Conservation (phyloP, 805 yeast genomes). For the Candida boleticola region DNA sequence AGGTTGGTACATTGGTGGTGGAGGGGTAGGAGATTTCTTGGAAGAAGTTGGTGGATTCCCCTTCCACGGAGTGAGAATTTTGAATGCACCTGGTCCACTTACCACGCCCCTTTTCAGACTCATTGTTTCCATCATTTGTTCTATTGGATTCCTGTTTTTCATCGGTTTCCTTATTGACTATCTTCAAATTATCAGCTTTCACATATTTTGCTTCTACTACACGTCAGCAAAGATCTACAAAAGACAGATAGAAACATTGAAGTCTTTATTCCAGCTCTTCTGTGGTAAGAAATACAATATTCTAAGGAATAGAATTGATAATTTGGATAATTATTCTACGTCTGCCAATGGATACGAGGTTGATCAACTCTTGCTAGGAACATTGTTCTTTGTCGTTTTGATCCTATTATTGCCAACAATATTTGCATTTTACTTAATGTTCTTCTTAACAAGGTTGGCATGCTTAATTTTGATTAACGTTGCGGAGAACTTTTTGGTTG, state of each 20-base stretch:
- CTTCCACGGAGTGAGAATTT: neutral
- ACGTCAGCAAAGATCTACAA: conserved; percentile 77
- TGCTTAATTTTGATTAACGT: conserved; percentile 48
- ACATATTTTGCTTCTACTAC: conserved; percentile 71
- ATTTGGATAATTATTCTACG: conserved; percentile 49
- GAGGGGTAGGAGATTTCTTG: neutral
- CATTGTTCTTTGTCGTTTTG: conserved; percentile 77
- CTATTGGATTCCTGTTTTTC: conserved; percentile 61
- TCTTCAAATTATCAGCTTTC: conserved; percentile 61
- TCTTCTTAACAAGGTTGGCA: conserved; percentile 57
- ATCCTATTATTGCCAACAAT: conserved; percentile 84
- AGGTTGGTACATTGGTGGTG: conserved; percentile 2
- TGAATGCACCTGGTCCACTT: neutral
- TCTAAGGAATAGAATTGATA: conserved; percentile 81
- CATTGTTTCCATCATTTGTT: conserved; percentile 21
- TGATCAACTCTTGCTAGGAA: conserved; percentile 86
- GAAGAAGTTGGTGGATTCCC: neutral
- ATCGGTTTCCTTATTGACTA: conserved; percentile 67
- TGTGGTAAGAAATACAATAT: conserved; percentile 87
- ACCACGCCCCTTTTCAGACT: conserved; percentile 3
- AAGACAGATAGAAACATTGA: conserved; percentile 66
- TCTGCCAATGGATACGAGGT: conserved; percentile 53
- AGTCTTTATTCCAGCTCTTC: conserved; percentile 78
- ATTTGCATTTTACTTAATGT: conserved; percentile 75
- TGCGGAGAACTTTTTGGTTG: conserved; percentile 59